phyloP scores from a whole-genome alignment of 768 basidiomycete species.

The Fomitopsis pulvina region DNA sequence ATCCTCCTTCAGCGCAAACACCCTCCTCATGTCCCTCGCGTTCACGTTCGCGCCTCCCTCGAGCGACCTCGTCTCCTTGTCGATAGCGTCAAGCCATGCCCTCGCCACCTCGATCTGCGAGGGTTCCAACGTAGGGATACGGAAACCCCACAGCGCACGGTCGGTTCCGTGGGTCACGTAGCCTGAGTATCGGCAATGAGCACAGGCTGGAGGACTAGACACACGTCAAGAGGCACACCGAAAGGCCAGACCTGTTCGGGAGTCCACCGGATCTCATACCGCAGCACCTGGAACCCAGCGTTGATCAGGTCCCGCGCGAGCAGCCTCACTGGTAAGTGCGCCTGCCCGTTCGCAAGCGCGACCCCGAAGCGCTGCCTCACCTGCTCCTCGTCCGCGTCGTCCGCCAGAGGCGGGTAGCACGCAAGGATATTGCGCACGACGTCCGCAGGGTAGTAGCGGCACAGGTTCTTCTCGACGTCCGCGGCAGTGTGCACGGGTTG shows the following conservation, averaged over 20 bases:
- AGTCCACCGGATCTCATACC: slow-evolving; percentile 67
- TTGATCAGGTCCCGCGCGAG: slow-evolving; percentile 52
- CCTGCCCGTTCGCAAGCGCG: slow-evolving; percentile 55
- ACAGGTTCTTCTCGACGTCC: slow-evolving; percentile 53
- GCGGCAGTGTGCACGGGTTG: slow-evolving; percentile 42
- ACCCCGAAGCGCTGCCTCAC: slow-evolving; percentile 47
- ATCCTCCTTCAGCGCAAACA: slow-evolving; percentile 47
- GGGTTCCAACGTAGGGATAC: slow-evolving; percentile 38
- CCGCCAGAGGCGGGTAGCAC: slow-evolving; percentile 36
- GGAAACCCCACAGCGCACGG: slow-evolving; percentile 54
- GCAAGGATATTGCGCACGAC: slow-evolving; percentile 40
- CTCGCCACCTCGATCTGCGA: slow-evolving; percentile 43
- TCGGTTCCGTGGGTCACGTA: slow-evolving; percentile 71
- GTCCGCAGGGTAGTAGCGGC: slow-evolving; percentile 50
- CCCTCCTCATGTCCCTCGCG: slow-evolving; percentile 21
- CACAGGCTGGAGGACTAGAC: not conserved
- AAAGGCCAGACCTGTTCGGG: slow-evolving; percentile 50
- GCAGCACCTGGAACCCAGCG: slow-evolving; percentile 53
- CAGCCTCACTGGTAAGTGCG: slow-evolving; percentile 60
- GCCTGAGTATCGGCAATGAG: slow-evolving; percentile 29
- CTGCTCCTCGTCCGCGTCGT: slow-evolving; percentile 37
- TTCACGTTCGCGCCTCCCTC: slow-evolving; percentile 28
- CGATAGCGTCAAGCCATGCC: slow-evolving; percentile 49
- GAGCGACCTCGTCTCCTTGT: slow-evolving; percentile 34
- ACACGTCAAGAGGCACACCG: slow-evolving; percentile 31